Conservation (phyloP, 2,329 filamentous ascomycete species). For the Botrytis fragariae region DNA sequence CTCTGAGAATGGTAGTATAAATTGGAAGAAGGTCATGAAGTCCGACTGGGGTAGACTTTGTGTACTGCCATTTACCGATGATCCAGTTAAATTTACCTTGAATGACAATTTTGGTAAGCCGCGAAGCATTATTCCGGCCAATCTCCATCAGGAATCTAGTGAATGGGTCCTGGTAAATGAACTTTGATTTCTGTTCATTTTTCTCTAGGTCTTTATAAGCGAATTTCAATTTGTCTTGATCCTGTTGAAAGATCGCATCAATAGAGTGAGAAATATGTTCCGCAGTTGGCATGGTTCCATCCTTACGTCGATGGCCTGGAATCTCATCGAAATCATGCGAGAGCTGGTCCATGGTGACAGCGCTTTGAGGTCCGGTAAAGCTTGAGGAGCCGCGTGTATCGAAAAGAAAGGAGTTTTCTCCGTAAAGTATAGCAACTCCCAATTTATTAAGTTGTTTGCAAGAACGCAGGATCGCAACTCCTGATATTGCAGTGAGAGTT, state of each 20-base stretch:
- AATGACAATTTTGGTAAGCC: neutral
- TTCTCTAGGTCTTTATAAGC: neutral
- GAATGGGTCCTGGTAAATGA: neutral
- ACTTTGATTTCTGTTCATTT: neutral
- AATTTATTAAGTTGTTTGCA: neutral
- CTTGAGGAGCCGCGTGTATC: neutral
- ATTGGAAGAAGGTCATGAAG: constrained; percentile 4
- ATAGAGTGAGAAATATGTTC: neutral
- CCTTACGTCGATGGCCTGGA: neutral
- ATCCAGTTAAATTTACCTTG: neutral
- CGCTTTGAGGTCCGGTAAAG: neutral
- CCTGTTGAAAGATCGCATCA: neutral
- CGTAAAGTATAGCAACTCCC: neutral
- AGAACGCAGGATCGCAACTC: neutral
- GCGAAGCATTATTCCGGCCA: neutral
- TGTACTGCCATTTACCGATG: neutral
- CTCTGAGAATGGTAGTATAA: neutral
- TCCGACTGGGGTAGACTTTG: neutral
- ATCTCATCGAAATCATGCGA: neutral
- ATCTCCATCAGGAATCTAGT: neutral
- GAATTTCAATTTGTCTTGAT: neutral
- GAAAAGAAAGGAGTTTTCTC: neutral
- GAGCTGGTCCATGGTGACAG: neutral
- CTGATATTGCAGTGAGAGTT: neutral
- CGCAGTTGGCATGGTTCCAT: neutral